Conservation (phyloP, 2,329 filamentous ascomycete species). For the Cytospora schulzeri region DNA sequence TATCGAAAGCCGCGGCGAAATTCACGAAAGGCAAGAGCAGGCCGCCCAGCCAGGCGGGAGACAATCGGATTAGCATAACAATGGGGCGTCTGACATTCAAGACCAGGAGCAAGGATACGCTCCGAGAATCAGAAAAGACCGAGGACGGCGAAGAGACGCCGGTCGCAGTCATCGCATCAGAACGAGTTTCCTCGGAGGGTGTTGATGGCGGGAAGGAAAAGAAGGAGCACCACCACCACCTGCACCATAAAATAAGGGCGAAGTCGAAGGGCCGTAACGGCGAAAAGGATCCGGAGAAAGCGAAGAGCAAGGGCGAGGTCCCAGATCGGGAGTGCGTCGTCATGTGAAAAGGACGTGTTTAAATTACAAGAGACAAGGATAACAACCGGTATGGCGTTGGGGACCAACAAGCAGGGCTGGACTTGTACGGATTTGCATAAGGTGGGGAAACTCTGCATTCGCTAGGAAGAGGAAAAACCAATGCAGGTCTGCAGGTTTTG, state of each 20-base stretch:
- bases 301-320: slow-evolving; percentile 39
- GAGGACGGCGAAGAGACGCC: slow-evolving; percentile 28
- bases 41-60: slow-evolving; percentile 60
- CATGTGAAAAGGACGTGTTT: slow-evolving; percentile 41
- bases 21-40: slow-evolving; percentile 57
- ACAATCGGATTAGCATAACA: slow-evolving; percentile 58
- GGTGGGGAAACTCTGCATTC: slow-evolving; percentile 2
- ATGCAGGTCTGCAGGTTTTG: neutral
- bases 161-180: slow-evolving; percentile 17
- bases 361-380: neutral
- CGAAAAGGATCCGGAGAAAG: slow-evolving; percentile 38
- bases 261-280: slow-evolving; percentile 40
- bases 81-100: slow-evolving; percentile 59
- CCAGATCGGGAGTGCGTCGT: slow-evolving; percentile 52
- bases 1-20: slow-evolving; percentile 60
- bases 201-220: slow-evolving; percentile 32
- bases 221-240: slow-evolving; percentile 36
- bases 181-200: slow-evolving; percentile 17
- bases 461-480: neutral
- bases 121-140: slow-evolving; percentile 36
- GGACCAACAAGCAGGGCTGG: slow-evolving; percentile 1
- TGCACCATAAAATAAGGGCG: slow-evolving; percentile 38
- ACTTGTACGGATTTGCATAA: slow-evolving; percentile 9
- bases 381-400: slow-evolving; percentile 19
- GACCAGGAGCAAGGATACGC: slow-evolving; percentile 54